These are phyloP conservation scores for Eucalyptus cloeziana DNA, from an alignment of 345 rosid genomes.

Conservation along the genomic window DNA sequence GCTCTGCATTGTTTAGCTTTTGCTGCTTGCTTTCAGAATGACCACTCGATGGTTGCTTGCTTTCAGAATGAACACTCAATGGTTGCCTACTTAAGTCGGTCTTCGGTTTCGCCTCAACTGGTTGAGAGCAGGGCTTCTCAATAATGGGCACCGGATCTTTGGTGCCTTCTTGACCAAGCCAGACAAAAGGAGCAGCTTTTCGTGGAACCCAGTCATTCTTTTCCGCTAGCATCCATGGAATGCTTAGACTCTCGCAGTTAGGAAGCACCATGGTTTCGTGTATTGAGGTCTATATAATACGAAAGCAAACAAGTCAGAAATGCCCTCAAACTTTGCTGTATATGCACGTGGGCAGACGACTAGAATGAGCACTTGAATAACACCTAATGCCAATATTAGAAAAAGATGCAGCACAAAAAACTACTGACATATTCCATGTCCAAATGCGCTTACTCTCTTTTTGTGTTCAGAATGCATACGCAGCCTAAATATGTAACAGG, in stretches of 20 bases:
- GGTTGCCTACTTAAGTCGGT: background rate
- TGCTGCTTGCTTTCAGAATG: conserved; percentile 23
- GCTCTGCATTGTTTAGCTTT: conserved; percentile 7
- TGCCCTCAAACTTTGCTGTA: background rate
- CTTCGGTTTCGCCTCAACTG: conserved; percentile 28
- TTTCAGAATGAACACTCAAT: conserved; percentile 13
- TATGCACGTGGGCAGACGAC: background rate
- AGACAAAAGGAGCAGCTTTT: conserved; percentile 68
- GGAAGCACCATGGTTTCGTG: conserved; percentile 84
- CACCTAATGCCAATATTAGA: background rate
- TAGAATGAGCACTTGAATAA: background rate
- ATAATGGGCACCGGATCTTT: conserved; percentile 10
- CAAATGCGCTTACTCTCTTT: background rate
- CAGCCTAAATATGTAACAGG: background rate
- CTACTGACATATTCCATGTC: background rate
- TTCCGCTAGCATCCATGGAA: conserved; percentile 88
- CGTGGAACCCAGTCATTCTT: conserved; percentile 83
- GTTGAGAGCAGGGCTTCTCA: conserved; percentile 7
- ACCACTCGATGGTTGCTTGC: background rate
- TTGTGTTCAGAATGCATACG: background rate
- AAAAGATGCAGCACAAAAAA: background rate
- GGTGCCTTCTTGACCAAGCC: conserved; percentile 66
- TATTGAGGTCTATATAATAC: conserved; percentile 30
- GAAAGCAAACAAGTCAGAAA: background rate
- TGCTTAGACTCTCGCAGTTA: conserved; percentile 61